Evolutionary conservation across 345 rosid species (phyloP).

Genomic region (Cardiospermum halicacabum): DNA sequence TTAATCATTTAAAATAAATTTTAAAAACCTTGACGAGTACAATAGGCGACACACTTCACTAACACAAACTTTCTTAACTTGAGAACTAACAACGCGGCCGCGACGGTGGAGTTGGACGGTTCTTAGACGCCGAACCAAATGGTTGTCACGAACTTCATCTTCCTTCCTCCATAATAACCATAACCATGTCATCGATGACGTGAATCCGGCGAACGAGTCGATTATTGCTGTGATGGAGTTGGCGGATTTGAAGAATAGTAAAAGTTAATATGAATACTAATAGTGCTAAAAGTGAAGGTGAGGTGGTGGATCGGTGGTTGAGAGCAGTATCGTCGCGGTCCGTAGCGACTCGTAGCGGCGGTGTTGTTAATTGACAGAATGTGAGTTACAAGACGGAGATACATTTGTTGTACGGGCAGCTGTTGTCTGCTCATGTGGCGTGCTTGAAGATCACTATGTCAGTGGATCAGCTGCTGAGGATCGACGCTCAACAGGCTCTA

Average conservation of each 20-base stretch:
- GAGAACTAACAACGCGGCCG: slow-evolving; percentile 36
- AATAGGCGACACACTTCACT: slow-evolving; percentile 30
- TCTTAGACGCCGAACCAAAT: slow-evolving; percentile 46
- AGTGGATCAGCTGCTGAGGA: slow-evolving; percentile 90
- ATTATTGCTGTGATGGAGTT: slow-evolving; percentile 46
- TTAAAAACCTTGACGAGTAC: too few species aligned
- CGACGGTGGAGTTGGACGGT: slow-evolving; percentile 31
- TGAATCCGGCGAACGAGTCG: slow-evolving; percentile 32
- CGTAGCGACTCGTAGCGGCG: slow-evolving; percentile 44
- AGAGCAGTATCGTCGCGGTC: slow-evolving; percentile 35
- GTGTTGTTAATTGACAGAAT: slow-evolving; percentile 72
- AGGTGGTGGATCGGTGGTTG: slow-evolving; percentile 20
- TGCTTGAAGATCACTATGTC: slow-evolving; percentile 90
- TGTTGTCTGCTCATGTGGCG: slow-evolving; percentile 86
- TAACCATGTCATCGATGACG: slow-evolving; percentile 59
- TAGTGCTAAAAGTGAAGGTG: slow-evolving; percentile 32
- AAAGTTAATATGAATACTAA: slow-evolving; percentile 30
- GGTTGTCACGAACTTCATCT: slow-evolving; percentile 78
- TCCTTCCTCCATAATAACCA: slow-evolving; percentile 41
- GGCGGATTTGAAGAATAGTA: slow-evolving; percentile 34
- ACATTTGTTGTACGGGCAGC: slow-evolving; percentile 85
- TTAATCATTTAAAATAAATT: too few species aligned
- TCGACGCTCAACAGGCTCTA: slow-evolving; percentile 94
- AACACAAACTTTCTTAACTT: slow-evolving; percentile 77
- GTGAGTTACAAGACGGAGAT: slow-evolving; percentile 87